Percentiles rank a stretch among this genome's conserved stretches.
phyloP scores from a whole-genome alignment of 352 stramenopile genomes.

The Pythium monospermum region DNA sequence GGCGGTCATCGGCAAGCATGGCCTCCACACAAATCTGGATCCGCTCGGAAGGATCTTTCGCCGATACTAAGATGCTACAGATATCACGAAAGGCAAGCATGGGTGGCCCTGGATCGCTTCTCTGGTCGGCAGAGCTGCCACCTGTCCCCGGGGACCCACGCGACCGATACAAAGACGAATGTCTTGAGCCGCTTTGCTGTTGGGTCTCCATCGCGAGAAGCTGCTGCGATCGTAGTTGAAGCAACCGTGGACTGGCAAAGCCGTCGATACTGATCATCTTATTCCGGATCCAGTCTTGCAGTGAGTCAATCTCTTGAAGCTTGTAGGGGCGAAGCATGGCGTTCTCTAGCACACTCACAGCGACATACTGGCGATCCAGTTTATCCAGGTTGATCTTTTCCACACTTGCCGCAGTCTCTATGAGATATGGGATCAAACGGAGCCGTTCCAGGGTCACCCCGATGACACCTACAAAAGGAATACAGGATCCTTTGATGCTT shows the following conservation, averaged over 20 bases:
- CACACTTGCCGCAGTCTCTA: background rate
- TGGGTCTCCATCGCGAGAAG: conserved; percentile 14
- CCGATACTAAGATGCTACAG: conserved; percentile 16
- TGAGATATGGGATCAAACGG: conserved; percentile 18
- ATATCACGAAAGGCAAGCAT: conserved; percentile 19
- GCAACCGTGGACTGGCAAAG: conserved; percentile 15
- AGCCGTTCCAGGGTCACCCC: conserved; percentile 63
- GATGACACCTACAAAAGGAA: conserved; percentile 76
- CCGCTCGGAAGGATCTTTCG: conserved; percentile 3
- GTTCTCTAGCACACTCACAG: conserved; percentile 16
- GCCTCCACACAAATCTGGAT: conserved; percentile 20
- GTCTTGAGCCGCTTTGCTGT: conserved; percentile 12
- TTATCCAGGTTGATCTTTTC: conserved; percentile 18
- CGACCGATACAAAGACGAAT: conserved; percentile 16
- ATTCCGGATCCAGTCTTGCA: conserved; percentile 10
- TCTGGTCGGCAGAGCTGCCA: background rate
- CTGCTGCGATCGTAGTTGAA: conserved; percentile 22
- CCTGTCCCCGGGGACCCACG: background rate
- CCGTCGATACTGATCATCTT: conserved; percentile 9
- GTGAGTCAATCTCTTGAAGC: conserved; percentile 2
- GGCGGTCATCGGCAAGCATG: conserved; percentile 18
- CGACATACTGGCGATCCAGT: conserved; percentile 18
- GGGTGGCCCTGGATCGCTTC: background rate
- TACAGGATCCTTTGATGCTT: conserved; percentile 31
- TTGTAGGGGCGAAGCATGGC: conserved; percentile 21